Conservation (phyloP, 352 stramenopile species). For the Phytopythium montanum region DNA sequence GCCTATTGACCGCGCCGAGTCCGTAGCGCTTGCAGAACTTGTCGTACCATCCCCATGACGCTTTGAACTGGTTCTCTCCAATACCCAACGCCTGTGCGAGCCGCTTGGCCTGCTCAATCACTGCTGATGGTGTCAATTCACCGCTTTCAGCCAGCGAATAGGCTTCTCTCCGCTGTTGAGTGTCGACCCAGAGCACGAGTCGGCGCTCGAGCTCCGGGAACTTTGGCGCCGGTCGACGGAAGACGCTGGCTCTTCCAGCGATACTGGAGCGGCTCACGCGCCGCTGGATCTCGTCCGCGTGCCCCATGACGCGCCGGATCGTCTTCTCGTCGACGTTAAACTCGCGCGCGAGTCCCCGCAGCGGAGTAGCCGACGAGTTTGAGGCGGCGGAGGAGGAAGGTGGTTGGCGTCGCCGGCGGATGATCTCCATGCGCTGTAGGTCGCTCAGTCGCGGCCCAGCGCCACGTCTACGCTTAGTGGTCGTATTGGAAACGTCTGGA, state of each 20-base stretch:
- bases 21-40: constrained; percentile 30
- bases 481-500: neutral
- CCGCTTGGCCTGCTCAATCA: constrained; percentile 28
- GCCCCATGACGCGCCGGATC: constrained; percentile 17
- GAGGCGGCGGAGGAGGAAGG: neutral
- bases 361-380: constrained; percentile 3
- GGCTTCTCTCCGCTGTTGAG: constrained; percentile 10
- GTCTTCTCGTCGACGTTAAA: constrained; percentile 27
- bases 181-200: constrained; percentile 21
- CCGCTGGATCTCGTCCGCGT: constrained; percentile 14
- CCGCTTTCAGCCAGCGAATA: neutral
- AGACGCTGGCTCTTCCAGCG: constrained; percentile 9
- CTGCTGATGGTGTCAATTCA: constrained; percentile 19
- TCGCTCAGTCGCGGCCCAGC: constrained; percentile 22
- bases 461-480: constrained; percentile 15
- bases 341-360: constrained; percentile 21
- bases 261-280: constrained; percentile 7
- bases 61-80: constrained; percentile 20
- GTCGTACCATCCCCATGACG: constrained; percentile 37
- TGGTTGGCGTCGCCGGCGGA: constrained; percentile 9
- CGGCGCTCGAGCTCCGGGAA: constrained; percentile 26
- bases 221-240: constrained; percentile 11
- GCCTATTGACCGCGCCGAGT: constrained; percentile 8
- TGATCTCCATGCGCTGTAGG: constrained; percentile 28
- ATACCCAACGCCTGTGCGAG: constrained; percentile 18